Evolutionary conservation across 2,329 filamentous ascomycete genomes (phyloP).

Genomic region (Ceratocystis diversiconidia): DNA sequence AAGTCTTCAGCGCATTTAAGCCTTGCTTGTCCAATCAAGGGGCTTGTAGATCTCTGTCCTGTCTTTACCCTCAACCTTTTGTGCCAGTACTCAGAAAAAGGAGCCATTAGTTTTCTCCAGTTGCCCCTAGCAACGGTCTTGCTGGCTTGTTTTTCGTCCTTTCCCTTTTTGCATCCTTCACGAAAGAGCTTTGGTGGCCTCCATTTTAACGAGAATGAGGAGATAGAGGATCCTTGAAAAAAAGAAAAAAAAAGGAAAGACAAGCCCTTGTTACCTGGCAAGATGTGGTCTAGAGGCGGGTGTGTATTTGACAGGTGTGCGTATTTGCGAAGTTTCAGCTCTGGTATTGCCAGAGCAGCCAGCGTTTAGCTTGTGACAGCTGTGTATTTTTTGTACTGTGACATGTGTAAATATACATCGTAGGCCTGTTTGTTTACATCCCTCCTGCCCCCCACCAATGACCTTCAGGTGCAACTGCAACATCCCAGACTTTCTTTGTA

Average conservation of each 20-base stretch:
- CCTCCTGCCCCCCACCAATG: neutral
- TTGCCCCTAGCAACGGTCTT: neutral
- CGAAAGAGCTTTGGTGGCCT: constrained; percentile 3
- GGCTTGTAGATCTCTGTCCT: neutral
- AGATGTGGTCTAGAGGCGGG: neutral
- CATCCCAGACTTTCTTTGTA: neutral
- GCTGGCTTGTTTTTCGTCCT: neutral
- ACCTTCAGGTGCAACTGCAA: neutral
- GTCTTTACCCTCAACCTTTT: neutral
- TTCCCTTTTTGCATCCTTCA: constrained; percentile 1
- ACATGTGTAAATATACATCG: neutral
- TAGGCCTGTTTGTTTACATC: constrained; percentile 13
- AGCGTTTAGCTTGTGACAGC: neutral
- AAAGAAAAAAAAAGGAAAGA: neutral
- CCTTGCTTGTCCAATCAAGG: neutral
- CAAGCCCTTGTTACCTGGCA: neutral
- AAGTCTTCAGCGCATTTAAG: neutral
- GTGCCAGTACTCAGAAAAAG: neutral
- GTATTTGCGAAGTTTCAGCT: no score
- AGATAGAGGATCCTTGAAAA: neutral
- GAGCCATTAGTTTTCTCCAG: neutral
- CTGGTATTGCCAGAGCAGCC: neutral
- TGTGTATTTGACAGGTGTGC: neutral
- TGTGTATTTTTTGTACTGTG: neutral
- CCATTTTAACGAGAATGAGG: constrained; percentile 3